These are phyloP conservation scores for Terana coerulea DNA, from an alignment of 768 basidiomycete species.

Conservation along the genomic window DNA sequence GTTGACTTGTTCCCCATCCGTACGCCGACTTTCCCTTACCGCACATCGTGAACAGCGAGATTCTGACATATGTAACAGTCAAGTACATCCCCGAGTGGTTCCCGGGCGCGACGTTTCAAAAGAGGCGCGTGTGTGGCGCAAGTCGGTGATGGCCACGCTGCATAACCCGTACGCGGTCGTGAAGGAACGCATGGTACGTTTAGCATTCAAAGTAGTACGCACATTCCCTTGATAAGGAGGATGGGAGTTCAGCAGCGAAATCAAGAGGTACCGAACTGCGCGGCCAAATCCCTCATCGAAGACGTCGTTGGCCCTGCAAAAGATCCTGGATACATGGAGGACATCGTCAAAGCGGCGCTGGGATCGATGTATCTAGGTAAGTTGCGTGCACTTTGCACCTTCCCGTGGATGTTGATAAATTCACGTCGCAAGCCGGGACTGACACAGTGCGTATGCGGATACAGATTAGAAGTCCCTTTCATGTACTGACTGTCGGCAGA, in stretches of 20 bases:
- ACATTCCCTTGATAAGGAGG: not conserved
- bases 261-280: slow-evolving; percentile 7
- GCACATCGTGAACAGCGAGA: no score
- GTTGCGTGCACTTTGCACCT: not conserved
- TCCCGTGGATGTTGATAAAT: not conserved
- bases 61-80: slow-evolving; percentile 7
- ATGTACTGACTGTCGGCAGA: no score
- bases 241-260: not conserved
- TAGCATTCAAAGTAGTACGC: not conserved
- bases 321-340: slow-evolving; percentile 11
- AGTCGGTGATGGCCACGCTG: slow-evolving; percentile 6
- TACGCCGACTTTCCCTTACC: not conserved
- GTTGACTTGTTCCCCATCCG: not conserved
- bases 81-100: slow-evolving; percentile 22
- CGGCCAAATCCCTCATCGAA: slow-evolving; percentile 6
- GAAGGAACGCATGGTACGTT: slow-evolving; percentile 13
- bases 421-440: not conserved
- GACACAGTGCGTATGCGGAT: not conserved
- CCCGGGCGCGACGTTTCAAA: slow-evolving; percentile 19
- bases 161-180: slow-evolving; percentile 14
- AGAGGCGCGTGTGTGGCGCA: slow-evolving; percentile 12
- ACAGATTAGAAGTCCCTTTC: no score
- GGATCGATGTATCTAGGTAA: slow-evolving; percentile 16
- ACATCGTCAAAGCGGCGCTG: slow-evolving; percentile 2
- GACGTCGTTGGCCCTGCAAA: not conserved